phyloP scores from a whole-genome alignment of 192 early-diverging fungal genomes.

The Podochytrium sp. region DNA sequence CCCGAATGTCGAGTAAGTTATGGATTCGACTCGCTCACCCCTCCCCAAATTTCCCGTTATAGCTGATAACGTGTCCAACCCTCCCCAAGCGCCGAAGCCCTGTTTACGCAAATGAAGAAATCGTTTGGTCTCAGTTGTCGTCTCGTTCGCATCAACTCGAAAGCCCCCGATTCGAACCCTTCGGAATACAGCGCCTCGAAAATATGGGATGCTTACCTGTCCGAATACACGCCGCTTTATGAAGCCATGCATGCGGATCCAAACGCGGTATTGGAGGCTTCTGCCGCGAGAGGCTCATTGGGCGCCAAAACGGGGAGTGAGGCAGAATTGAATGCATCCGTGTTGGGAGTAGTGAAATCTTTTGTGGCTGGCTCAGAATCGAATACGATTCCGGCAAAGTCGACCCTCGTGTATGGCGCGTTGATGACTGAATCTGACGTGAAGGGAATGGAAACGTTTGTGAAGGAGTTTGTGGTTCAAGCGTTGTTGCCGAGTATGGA shows the following conservation, averaged over 20 bases:
- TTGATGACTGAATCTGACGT: slow-evolving; percentile 48
- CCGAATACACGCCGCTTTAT: slow-evolving; percentile 45
- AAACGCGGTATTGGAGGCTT: slow-evolving; percentile 4
- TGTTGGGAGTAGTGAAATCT: background rate
- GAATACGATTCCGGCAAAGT: background rate
- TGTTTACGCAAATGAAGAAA: slow-evolving; percentile 68
- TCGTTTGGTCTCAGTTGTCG: slow-evolving; percentile 67
- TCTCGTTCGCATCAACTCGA: slow-evolving; percentile 66
- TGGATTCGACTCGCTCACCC: no score
- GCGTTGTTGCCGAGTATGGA: slow-evolving; percentile 90
- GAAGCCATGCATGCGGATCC: slow-evolving; percentile 26
- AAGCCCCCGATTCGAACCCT: background rate
- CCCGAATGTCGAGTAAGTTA: slow-evolving; percentile 24
- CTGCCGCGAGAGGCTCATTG: background rate
- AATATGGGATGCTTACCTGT: slow-evolving; percentile 50
- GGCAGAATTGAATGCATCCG: slow-evolving; percentile 3
- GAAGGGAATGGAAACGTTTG: slow-evolving; percentile 51
- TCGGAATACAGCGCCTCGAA: slow-evolving; percentile 35
- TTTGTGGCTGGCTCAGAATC: background rate
- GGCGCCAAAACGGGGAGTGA: slow-evolving; percentile 12
- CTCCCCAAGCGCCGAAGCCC: slow-evolving; percentile 65
- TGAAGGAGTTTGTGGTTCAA: slow-evolving; percentile 69
- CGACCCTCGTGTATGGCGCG: background rate
- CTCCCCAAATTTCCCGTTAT: no score
- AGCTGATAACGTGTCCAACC: no score